phyloP scores from a whole-genome alignment of 2,329 filamentous ascomycete genomes.

The Periconia digitata region DNA sequence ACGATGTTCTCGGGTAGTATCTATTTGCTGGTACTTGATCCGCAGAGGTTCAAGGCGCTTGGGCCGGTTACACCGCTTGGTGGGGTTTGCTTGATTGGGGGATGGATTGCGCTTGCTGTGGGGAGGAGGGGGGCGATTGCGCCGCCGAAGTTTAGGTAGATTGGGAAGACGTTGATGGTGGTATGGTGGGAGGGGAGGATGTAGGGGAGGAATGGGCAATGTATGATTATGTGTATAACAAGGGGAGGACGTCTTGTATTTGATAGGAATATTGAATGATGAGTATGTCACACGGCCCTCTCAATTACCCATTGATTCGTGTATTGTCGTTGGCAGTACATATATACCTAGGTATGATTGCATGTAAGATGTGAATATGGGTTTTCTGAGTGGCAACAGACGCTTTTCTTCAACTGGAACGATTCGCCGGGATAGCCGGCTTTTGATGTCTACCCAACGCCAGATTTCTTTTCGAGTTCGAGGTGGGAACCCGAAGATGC shows the following conservation, averaged over 20 bases:
- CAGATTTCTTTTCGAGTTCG: too few relatives aligned
- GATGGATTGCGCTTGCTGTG: slow-evolving; percentile 58
- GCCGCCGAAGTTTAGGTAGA: slow-evolving; percentile 16
- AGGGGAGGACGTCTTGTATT: background rate
- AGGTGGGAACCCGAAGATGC: too few relatives aligned
- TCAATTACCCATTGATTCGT: too few relatives aligned
- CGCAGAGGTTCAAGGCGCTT: slow-evolving; percentile 59
- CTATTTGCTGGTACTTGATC: slow-evolving; percentile 65
- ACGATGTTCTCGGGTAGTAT: slow-evolving; percentile 68
- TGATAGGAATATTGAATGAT: background rate
- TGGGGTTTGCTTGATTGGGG: slow-evolving; percentile 64
- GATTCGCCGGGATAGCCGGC: too few relatives aligned
- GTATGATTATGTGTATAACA: too few relatives aligned
- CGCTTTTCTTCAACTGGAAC: too few relatives aligned
- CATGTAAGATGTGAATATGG: too few relatives aligned
- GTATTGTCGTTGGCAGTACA: too few relatives aligned
- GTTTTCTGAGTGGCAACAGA: too few relatives aligned
- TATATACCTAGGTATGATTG: too few relatives aligned
- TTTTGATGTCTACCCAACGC: too few relatives aligned
- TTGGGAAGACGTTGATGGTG: background rate
- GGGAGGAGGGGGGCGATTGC: slow-evolving; percentile 28
- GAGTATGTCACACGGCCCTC: too few relatives aligned
- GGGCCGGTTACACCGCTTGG: slow-evolving; percentile 68
- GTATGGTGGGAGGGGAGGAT: background rate
- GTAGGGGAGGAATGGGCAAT: background rate